A percentile compares a stretch with the other conserved stretches of the same genome.
Conservation (phyloP, 1,284 basidiomycete species). For the Sanghuangporus sanghuang region DNA sequence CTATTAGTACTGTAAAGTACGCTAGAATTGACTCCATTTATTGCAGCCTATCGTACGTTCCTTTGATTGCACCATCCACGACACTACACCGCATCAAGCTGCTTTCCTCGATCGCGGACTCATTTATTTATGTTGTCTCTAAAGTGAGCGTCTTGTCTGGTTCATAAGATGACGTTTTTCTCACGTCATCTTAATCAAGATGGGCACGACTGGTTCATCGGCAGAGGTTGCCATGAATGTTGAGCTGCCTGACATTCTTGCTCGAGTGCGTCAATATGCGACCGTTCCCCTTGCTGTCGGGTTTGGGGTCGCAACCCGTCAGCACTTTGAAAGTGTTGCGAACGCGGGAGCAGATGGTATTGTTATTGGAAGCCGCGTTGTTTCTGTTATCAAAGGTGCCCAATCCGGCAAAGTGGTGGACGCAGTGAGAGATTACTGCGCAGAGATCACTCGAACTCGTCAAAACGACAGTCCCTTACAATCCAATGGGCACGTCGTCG, state of each 20-base stretch:
- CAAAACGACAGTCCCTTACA: slow-evolving; percentile 34
- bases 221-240: slow-evolving; percentile 67
- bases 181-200: slow-evolving; percentile 43
- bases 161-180: not conserved
- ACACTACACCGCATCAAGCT: slow-evolving; percentile 85
- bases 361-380: slow-evolving; percentile 88
- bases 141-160: slow-evolving; percentile 47
- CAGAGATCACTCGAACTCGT: slow-evolving; percentile 61
- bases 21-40: not conserved
- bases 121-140: slow-evolving; percentile 96
- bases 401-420: slow-evolving; percentile 46
- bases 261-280: slow-evolving; percentile 68
- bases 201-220: slow-evolving; percentile 96
- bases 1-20: not conserved
- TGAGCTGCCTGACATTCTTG: slow-evolving; percentile 74
- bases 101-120: slow-evolving; percentile 89
- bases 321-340: slow-evolving; percentile 84
- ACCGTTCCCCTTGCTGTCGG: slow-evolving; percentile 89
- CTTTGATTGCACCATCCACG: slow-evolving; percentile 94
- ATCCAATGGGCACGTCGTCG: slow-evolving; percentile 26
- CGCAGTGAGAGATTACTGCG: slow-evolving; percentile 74
- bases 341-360: slow-evolving; percentile 91
- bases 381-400: slow-evolving; percentile 72
- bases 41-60: slow-evolving; percentile 91
- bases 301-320: slow-evolving; percentile 92